phyloP scores from a whole-genome alignment of 257 asterid species.

The Apocynum venetum region DNA sequence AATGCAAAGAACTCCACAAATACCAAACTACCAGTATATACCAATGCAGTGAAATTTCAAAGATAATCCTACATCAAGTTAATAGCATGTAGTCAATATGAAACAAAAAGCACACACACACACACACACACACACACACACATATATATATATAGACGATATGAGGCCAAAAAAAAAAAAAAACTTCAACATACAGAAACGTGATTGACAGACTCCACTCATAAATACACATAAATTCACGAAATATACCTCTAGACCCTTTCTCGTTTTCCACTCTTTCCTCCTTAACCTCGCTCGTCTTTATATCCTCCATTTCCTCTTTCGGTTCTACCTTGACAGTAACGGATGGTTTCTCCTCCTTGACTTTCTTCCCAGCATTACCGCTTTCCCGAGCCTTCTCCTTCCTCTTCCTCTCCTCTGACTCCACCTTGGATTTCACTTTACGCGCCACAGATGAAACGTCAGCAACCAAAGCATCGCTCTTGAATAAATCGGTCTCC shows the following conservation, averaged over 20 bases:
- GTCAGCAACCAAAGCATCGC: constrained; percentile 59
- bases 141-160: too few species aligned
- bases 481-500: constrained; percentile 74
- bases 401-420: constrained; percentile 53
- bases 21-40: neutral
- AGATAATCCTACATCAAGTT: too few species aligned
- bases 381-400: constrained; percentile 21
- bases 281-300: neutral
- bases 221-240: neutral
- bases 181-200: neutral
- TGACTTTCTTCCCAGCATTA: constrained; percentile 23
- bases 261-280: neutral
- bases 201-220: neutral
- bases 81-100: too few species aligned
- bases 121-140: too few species aligned
- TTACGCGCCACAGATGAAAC: constrained; percentile 65
- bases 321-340: constrained; percentile 15
- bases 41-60: too few species aligned
- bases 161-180: neutral
- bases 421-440: constrained; percentile 55
- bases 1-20: too few species aligned
- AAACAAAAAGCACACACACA: too few species aligned
- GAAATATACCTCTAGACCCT: neutral
- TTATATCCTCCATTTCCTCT: neutral
- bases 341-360: constrained; percentile 20